Evolutionary conservation across 345 rosid genomes (phyloP), one percentile per base, ranked within the genome.

Genomic region (Heritiera fomes): DNA sequence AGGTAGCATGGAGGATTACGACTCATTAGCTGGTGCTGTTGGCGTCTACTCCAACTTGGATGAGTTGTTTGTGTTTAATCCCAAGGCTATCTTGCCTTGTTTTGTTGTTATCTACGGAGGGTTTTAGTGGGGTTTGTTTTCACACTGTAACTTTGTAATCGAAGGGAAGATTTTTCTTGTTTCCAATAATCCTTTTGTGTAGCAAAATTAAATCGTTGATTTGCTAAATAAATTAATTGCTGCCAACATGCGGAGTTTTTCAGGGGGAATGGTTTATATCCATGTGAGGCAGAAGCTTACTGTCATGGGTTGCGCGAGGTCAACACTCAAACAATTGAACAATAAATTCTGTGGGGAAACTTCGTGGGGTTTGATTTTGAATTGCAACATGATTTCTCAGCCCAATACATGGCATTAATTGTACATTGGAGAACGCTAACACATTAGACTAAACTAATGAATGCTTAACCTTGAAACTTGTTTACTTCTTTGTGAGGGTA

Each of bases 71-170:
- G 94, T 90, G 71, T 89, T 88, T 64, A 88, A 92, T 75, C 88
- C 87, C 4, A 89, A 63, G 85, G 92, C 94, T 20, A 92, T 92
- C 55, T 82, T 92, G 85, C 97, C 97, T 82, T 92, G 94, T 80
- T 92, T 92, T 87, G 94, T 92, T 81, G 97, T 90, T 43, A 85
- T 92, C 85, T 92, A 92, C 23, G 71, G 86, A 28, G 89, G 93
- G 6, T 83, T 86, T 72, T 87, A 81, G 80, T 63, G 4, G 23
- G 23, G 17, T 55, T 63, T 10, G 17, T 55, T 63, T 10, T 23
- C 43, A 75, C 43, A 68, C 15, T 28, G 23, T 20, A 18, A 38
- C 45, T 75, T 41, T 13, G 49, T 20, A 7, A 17, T 28, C 41
- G n/a, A 52, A 10, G 41, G 56, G 12, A 49, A 20, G 64, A 17